A percentile compares a stretch with the other conserved stretches of the same genome.
These are phyloP conservation scores for Tulasnella sp. DNA, from an alignment of 768 basidiomycete species.

Conservation along the genomic window DNA sequence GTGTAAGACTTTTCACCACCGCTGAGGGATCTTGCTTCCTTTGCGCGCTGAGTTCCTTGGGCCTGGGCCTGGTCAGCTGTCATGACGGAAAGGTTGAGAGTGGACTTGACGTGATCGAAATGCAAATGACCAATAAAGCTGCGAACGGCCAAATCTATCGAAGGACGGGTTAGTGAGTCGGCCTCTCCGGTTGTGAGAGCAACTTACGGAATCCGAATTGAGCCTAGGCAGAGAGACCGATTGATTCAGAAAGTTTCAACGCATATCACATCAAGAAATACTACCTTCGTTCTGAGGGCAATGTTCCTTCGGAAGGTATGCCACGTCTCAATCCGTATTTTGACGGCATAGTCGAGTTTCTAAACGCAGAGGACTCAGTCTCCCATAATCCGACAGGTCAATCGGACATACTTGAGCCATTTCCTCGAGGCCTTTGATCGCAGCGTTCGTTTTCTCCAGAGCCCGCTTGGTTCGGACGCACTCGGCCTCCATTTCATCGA, in stretches of 20 bases:
- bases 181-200: background rate
- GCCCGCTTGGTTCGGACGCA: constrained; percentile 60
- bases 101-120: constrained; percentile 71
- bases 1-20: constrained; percentile 94
- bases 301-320: constrained; percentile 83
- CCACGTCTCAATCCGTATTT: constrained; percentile 68
- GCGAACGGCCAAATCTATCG: constrained; percentile 63
- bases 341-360: constrained; percentile 64
- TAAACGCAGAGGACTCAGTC: constrained; percentile 34
- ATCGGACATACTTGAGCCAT: constrained; percentile 56
- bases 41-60: constrained; percentile 54
- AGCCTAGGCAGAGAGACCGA: background rate
- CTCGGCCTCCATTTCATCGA: constrained; percentile 72
- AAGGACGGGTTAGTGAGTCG: background rate
- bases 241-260: background rate
- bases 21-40: constrained; percentile 59
- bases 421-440: constrained; percentile 57
- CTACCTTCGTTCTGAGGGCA: constrained; percentile 70
- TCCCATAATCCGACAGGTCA: background rate
- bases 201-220: constrained; percentile 24
- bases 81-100: constrained; percentile 53
- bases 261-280: background rate
- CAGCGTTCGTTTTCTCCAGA: constrained; percentile 55
- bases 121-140: constrained; percentile 86
- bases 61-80: constrained; percentile 11